Conservation (phyloP, 345 rosid genomes). For the Melaleuca alternifolia region DNA sequence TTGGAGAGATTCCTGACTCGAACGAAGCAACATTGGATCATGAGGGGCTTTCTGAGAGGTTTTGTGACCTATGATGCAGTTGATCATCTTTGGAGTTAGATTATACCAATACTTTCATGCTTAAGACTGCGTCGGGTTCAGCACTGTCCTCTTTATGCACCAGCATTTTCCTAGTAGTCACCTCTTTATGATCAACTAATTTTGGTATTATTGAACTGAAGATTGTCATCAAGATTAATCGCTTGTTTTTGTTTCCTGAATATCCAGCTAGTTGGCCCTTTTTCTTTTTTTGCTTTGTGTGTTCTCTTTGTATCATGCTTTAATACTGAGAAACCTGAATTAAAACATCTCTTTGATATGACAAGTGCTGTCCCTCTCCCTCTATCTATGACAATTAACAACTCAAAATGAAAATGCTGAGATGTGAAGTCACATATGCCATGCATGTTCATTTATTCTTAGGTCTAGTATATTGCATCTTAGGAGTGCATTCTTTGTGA, state of each 20-base stretch:
- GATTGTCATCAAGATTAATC: background rate
- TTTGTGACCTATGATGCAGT: background rate
- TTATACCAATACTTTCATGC: background rate
- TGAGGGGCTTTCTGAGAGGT: slow-evolving; percentile 88
- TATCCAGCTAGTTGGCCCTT: background rate
- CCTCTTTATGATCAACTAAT: background rate
- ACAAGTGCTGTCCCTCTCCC: background rate
- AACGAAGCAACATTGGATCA: slow-evolving; percentile 88
- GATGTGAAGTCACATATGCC: background rate
- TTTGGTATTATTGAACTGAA: background rate
- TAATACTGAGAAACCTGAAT: background rate
- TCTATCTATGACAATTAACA: background rate
- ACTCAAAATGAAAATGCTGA: background rate
- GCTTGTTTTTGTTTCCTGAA: background rate
- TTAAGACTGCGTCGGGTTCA: background rate
- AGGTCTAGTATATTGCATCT: background rate
- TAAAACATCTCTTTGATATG: background rate
- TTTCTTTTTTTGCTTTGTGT: background rate
- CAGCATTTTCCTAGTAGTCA: background rate
- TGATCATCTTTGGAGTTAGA: background rate
- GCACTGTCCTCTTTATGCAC: background rate
- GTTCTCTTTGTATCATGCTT: background rate
- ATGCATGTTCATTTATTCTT: background rate
- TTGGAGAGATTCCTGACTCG: slow-evolving; percentile 67
- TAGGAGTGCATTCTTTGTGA: background rate